Evolutionary conservation across 345 rosid species (phyloP), one percentile per base, ranked within the genome.

Genomic region (Luvunga scandens): DNA sequence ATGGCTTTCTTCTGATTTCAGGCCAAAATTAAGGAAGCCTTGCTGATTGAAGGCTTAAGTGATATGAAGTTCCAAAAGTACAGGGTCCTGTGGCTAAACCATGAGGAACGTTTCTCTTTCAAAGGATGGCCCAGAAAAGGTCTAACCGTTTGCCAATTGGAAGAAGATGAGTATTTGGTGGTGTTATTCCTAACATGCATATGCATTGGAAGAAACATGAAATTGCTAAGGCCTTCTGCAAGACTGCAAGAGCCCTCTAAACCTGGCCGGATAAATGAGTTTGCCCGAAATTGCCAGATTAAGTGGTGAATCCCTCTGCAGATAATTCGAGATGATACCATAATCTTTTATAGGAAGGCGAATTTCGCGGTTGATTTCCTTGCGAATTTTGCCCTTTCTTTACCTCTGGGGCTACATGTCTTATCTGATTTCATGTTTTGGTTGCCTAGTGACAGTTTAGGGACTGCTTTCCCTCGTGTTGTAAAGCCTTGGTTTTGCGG

Each of bases 101-200:
- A 94, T 4, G 98, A 95, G 84, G 99, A 93, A 82, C 89, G 90
- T 18, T 90, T 90, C 78, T 95, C 84, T 66, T 38, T 92, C 79
- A 92, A 88, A 95, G 93, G 69, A 65, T 65, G 69, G 42, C 42
- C 31, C 98, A 93, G 86, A 95, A 95, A 76, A 86, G 86, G 77
- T 91, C 92, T 66, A 96, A 92, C 72, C 94, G 94, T 56, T 97
- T 85, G 22, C 95, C 93, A 7, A 78, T 85, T 76, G 78, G 99
- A 48, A 88, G 97, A 85, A 88, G 98, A 88, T 96, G 94, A 79
- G 82, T 95, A 24, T 92, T 91, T 67, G 98, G 96, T 65, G 99
- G 98, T 75, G 91, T 95, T 77, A 87, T 95, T 81, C 90, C 92
- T n/a, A 95, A 95, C 39, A 92, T 93, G 98, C 98, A 95, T 81